phyloP scores from a whole-genome alignment of 345 rosid species.

The Noccaea caerulescens region DNA sequence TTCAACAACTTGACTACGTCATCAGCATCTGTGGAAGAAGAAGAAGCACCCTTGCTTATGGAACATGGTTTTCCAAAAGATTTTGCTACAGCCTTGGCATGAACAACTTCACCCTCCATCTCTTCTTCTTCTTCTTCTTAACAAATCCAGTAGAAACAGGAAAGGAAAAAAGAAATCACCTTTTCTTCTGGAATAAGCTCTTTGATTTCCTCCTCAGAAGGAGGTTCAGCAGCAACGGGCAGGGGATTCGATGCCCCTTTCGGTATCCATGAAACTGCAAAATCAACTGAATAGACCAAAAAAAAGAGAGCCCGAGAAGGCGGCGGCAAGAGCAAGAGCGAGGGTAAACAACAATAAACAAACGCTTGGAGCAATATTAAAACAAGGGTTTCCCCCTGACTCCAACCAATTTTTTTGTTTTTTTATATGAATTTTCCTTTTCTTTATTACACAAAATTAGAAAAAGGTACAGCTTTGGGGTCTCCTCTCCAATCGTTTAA shows the following conservation, averaged over 20 bases:
- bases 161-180: conserved; percentile 37
- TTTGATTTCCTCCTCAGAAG: conserved; percentile 70
- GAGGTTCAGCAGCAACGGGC: conserved; percentile 65
- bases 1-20: conserved; percentile 60
- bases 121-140: conserved; percentile 37
- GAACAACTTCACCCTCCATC: conserved; percentile 51
- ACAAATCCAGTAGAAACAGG: background rate
- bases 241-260: conserved; percentile 67
- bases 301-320: too few species aligned
- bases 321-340: too few species aligned
- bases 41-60: conserved; percentile 41
- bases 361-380: too few species aligned
- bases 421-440: too few species aligned
- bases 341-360: too few species aligned
- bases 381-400: too few species aligned
- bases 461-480: too few species aligned
- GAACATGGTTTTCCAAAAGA: conserved; percentile 57
- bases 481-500: too few species aligned
- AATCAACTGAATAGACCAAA: too few species aligned
- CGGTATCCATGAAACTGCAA: conserved; percentile 75
- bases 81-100: conserved; percentile 65
- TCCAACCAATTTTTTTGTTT: too few species aligned
- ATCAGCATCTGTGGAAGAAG: conserved; percentile 46
- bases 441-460: too few species aligned
- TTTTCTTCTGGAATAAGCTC: conserved; percentile 54